Base-by-base conservation (phyloP, 331 rosid genomes). In the Quercus phellos region DNA sequence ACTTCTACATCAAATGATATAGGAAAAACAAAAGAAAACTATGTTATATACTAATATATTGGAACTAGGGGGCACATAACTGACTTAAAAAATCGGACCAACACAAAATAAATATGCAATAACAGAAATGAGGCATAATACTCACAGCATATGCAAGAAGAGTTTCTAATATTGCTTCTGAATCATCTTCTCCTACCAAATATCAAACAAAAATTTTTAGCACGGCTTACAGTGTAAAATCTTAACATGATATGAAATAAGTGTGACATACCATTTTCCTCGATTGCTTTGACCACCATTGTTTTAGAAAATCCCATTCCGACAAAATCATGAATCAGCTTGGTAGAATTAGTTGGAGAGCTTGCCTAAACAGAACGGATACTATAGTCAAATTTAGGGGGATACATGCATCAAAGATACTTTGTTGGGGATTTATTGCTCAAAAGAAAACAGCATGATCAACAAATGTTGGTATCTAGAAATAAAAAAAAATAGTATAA, bases 301-400 rank as follows among this genome's bases (percentile, higher is more conserved):
- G 61, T 69, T 71, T 29, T 64, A 50, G 84, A 61, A 81, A 81
- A 81, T 46, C 84, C 84, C 84, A 81, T 81, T 71, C 30, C 77
- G 46, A 51, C n/a, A 61, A 81, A 81, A 38, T 16, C 70, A 38
- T 27, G 61, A 61, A 71, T 38, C 70, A 60, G 53, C 70, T 71
- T 54, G 53, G 34, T 4, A 7, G 21, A 26, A 42, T 63, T 6
- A 70, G 77, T n/a, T 7, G 74, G 16, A 29, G 43, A n/a, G 61
- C 74, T 71, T 75, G 50, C 81, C 84, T 81, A 22, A 29, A 59
- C 73, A 68, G 42, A 80, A 30, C 1, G 4, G 16, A 46, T 46
- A 46, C 16, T 46, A 12, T 46, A 10, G 53, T 46, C 53, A 46
- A 46, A 0, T 46, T 46, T 46, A 38, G 17, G 53, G 53, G 53